phyloP scores from a whole-genome alignment of 2,329 filamentous ascomycete species.

The Ophiocordyceps robertsii region DNA sequence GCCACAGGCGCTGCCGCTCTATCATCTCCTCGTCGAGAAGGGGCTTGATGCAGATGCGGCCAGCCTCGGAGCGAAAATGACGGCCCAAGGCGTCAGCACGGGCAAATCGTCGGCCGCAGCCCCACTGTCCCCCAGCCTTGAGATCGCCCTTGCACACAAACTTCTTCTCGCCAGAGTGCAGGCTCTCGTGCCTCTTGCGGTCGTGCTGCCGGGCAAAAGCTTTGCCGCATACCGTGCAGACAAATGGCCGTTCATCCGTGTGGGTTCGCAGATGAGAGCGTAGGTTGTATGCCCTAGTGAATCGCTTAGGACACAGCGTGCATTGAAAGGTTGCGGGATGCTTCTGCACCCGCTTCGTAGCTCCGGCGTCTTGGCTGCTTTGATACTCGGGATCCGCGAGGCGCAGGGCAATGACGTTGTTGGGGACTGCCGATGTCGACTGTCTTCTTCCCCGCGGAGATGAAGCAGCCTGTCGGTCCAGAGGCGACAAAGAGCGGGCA shows the following conservation, averaged over 20 bases:
- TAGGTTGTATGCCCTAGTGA: slow-evolving; percentile 92
- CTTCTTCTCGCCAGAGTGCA: slow-evolving; percentile 97
- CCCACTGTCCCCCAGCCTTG: slow-evolving; percentile 74
- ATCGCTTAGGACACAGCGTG: slow-evolving; percentile 82
- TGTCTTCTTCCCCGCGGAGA: slow-evolving; percentile 33
- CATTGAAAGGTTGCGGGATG: slow-evolving; percentile 97
- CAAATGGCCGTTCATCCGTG: slow-evolving; percentile 92
- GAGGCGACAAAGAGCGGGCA: slow-evolving; percentile 44
- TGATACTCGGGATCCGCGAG: slow-evolving; percentile 81
- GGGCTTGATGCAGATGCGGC: slow-evolving; percentile 93
- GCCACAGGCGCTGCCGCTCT: slow-evolving; percentile 63
- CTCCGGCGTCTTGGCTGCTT: slow-evolving; percentile 45
- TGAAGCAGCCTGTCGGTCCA: slow-evolving; percentile 33
- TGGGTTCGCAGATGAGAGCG: slow-evolving; percentile 92
- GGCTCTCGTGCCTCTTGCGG: slow-evolving; percentile 87
- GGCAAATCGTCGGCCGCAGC: slow-evolving; percentile 84
- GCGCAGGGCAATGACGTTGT: slow-evolving; percentile 67
- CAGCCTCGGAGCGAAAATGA: slow-evolving; percentile 92
- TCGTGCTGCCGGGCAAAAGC: slow-evolving; percentile 96
- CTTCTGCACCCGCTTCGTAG: slow-evolving; percentile 79
- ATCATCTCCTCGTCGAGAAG: slow-evolving; percentile 85
- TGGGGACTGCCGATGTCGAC: slow-evolving; percentile 49
- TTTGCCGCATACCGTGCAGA: slow-evolving; percentile 93
- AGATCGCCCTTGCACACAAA: slow-evolving; percentile 93
- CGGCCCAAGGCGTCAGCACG: slow-evolving; percentile 88